Conservation (phyloP, 805 yeast species). For the Naumovozyma castellii region DNA sequence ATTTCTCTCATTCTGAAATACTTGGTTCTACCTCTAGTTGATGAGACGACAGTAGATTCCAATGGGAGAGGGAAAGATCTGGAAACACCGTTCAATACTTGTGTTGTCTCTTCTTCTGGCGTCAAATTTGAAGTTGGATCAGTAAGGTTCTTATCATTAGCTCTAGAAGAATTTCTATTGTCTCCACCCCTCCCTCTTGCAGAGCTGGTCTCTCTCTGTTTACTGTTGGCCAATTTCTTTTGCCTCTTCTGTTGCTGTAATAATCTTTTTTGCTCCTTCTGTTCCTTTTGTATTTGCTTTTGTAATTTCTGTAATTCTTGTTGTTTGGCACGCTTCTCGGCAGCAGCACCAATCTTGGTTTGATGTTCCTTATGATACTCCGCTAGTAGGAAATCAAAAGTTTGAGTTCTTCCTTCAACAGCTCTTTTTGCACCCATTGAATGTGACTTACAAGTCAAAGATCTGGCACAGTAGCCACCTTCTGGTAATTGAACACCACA, state of each 20-base stretch:
- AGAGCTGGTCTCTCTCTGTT: slow-evolving; percentile 9
- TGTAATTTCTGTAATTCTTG: slow-evolving; percentile 35
- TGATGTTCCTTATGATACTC: slow-evolving; percentile 90
- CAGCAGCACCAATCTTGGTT: slow-evolving; percentile 75
- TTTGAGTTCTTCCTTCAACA: slow-evolving; percentile 85
- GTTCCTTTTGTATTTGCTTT: slow-evolving; percentile 22
- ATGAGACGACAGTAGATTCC: slow-evolving; percentile 62
- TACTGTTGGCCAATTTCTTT: neutral
- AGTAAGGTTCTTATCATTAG: slow-evolving; percentile 1
- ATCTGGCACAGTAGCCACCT: slow-evolving; percentile 94
- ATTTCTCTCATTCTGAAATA: slow-evolving; percentile 87
- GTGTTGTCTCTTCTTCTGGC: slow-evolving; percentile 88
- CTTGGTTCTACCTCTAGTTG: slow-evolving; percentile 59
- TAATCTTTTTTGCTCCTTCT: slow-evolving; percentile 21
- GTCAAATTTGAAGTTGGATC: slow-evolving; percentile 48
- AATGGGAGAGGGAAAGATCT: slow-evolving; percentile 75
- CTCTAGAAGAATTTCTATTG: slow-evolving; percentile 1
- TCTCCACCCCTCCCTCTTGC: slow-evolving; percentile 24
- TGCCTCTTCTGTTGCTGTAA: slow-evolving; percentile 32
- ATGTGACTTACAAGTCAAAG: slow-evolving; percentile 93
- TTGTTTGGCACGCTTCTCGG: slow-evolving; percentile 67
- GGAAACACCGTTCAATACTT: slow-evolving; percentile 81
- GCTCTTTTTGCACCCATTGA: slow-evolving; percentile 98
- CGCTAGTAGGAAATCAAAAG: slow-evolving; percentile 79
- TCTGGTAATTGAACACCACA: slow-evolving; percentile 92